Evolutionary conservation across 179 eudicot species (phyloP).

Genomic region (Carnegiea gigantea): DNA sequence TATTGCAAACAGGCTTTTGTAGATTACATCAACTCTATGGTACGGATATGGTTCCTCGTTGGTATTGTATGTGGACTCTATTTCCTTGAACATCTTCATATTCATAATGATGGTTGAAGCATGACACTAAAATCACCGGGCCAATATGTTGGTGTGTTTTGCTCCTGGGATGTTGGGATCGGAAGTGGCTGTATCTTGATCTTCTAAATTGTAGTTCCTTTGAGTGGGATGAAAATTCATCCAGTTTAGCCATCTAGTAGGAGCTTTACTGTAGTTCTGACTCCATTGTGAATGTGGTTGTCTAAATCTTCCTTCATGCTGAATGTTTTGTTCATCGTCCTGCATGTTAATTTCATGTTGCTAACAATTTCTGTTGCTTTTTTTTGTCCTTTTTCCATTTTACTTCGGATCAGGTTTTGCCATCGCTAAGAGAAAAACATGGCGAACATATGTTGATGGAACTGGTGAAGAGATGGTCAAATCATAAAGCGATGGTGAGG

Average conservation of each 20-base stretch:
- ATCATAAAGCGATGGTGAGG: conserved; percentile 80
- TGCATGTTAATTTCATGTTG: neutral
- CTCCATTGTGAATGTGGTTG: too few relatives aligned
- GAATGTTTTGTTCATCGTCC: neutral
- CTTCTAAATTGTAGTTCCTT: neutral
- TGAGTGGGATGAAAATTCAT: too few relatives aligned
- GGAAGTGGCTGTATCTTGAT: neutral
- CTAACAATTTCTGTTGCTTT: neutral
- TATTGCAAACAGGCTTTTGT: conserved; percentile 65
- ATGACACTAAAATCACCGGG: neutral
- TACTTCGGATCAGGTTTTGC: conserved; percentile 46
- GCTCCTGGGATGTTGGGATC: neutral
- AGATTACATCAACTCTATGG: conserved; percentile 60
- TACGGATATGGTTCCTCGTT: conserved; percentile 24
- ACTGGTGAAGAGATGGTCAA: conserved; percentile 69
- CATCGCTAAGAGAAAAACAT: conserved; percentile 64
- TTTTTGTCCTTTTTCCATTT: neutral
- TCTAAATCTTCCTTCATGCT: too few relatives aligned
- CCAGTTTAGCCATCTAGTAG: too few relatives aligned
- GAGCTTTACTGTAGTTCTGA: too few relatives aligned
- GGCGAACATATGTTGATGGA: conserved; percentile 79
- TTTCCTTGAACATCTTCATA: neutral
- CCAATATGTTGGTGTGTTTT: neutral
- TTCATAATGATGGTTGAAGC: neutral
- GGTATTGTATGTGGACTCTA: neutral